Evolutionary conservation across 805 yeast species (phyloP).

Genomic region (Yamadazyma sp.): DNA sequence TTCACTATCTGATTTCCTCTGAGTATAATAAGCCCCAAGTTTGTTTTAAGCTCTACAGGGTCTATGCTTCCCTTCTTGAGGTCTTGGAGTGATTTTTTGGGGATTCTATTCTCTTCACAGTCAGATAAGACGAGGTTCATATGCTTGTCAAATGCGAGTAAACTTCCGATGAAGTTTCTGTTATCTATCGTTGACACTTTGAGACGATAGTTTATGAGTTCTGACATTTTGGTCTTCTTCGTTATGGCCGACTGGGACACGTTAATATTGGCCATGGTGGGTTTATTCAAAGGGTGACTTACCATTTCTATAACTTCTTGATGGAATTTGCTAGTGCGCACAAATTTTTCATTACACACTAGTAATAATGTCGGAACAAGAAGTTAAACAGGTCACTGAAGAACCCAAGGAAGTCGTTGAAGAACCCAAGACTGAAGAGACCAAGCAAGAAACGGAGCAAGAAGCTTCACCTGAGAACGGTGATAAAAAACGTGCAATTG

Average conservation of each 20-base stretch:
- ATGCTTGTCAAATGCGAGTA: constrained; percentile 85
- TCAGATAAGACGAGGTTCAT: constrained; percentile 85
- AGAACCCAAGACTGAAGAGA: neutral
- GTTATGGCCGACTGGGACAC: constrained; percentile 20
- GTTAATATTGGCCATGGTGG: constrained; percentile 9
- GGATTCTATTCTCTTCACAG: constrained; percentile 77
- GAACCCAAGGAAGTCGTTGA: neutral
- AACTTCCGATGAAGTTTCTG: constrained; percentile 72
- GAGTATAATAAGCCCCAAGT: constrained; percentile 76
- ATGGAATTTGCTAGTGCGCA: constrained; percentile 4
- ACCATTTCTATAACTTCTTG: too few relatives aligned
- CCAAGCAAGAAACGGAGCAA: neutral
- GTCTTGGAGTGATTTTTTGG: constrained; percentile 54
- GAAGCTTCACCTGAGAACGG: neutral
- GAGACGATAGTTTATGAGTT: constrained; percentile 70
- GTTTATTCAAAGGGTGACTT: constrained; percentile 2
- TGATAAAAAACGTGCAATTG: constrained; percentile 14
- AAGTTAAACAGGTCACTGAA: constrained; percentile 1
- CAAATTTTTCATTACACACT: constrained; percentile 3
- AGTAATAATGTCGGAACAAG: constrained; percentile 8
- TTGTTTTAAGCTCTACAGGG: constrained; percentile 53
- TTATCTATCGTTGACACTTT: constrained; percentile 76
- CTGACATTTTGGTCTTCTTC: constrained; percentile 51
- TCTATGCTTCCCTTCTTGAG: constrained; percentile 23
- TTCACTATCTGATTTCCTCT: constrained; percentile 88